Evolutionary conservation across 331 rosid genomes (phyloP), one percentile per base, ranked within the genome.

Genomic region (Prunus yedoensis): DNA sequence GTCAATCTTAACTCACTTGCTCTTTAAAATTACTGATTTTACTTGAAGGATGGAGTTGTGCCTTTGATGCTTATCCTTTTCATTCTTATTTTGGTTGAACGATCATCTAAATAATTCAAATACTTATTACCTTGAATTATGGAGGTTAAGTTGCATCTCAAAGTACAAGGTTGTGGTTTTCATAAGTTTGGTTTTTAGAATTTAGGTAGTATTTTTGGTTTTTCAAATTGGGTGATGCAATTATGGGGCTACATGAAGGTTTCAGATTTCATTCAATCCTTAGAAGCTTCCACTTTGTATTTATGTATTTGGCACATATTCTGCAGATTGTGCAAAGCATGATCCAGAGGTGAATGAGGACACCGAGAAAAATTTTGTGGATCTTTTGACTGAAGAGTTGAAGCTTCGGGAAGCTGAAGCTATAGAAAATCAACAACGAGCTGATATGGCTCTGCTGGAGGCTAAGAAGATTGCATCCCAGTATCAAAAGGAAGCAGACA

Each of bases 401-500:
- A 94, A 91, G 78, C 85, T 90, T 51, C 70, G 97, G 66, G 99
- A 90, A 81, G 81, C 79, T 14, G 87, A 87, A 73, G 92, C 99
- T 61, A 70, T 62, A 83, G 97, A 90, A 82, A 87, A 32, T 58
- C 96, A 89, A 77, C 89, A 69, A 41, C 93, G 78, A 0, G 91
- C 96, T 20, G 99, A 94, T 87, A 85, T 88, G 88, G 96, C 99
- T 79, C 85, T 94, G 63, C 94, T 92, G 5, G 99, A 94, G 87
- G 93, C 99, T 9, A 94, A 94, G 87, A 94, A 94, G 88, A 81
- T 89, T 17, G 89, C 99, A 41, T 94, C 99, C 61, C 97, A 90
- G 81, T 92, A 92, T 81, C 97, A 85, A 75, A 95, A 95, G 82
- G 99, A 95, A 85, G 99, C 99, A 52, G 99, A 95, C 84, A 95